Conservation (phyloP, 1,284 basidiomycete genomes). For the Ceratobasidium sp. region DNA sequence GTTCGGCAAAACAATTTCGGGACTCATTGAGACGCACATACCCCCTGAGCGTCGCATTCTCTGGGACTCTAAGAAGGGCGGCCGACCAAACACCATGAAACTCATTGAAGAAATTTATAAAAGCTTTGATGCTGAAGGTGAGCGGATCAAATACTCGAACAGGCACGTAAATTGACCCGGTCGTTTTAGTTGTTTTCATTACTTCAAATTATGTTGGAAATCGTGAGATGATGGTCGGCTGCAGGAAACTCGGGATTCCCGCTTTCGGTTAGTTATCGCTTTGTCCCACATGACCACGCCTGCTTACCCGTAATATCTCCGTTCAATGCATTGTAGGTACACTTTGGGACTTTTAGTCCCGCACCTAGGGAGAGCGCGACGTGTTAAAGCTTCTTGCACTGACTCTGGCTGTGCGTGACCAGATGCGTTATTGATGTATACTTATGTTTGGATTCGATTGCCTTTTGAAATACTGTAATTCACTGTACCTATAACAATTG, state of each 20-base stretch:
- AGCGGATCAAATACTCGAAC: conserved; percentile 41
- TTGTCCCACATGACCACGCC: conserved; percentile 6
- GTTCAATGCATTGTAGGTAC: conserved; percentile 10
- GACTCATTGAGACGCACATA: conserved; percentile 74
- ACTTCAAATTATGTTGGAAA: conserved; percentile 81
- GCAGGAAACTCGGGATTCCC: conserved; percentile 64
- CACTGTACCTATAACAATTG: conserved; percentile 5
- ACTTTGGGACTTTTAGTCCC: conserved; percentile 38
- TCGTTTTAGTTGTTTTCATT: conserved; percentile 74
- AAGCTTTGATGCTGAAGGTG: conserved; percentile 78
- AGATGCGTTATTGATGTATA: conserved; percentile 13
- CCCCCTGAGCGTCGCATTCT: conserved; percentile 73
- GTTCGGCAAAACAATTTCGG: conserved; percentile 78
- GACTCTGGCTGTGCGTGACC: background rate
- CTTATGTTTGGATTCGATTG: conserved; percentile 25
- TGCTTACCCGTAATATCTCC: conserved; percentile 29
- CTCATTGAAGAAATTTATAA: conserved; percentile 74
- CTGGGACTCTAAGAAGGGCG: conserved; percentile 78
- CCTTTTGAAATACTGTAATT: background rate
- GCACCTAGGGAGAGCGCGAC: background rate
- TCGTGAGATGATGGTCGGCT: conserved; percentile 80
- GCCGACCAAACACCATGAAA: conserved; percentile 82
- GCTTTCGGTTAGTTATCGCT: conserved; percentile 47
- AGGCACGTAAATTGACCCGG: too few species aligned
- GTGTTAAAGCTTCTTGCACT: background rate